Evolutionary conservation across 23 red algal species (phyloP).

Genomic region (Agarophyton chilense): DNA sequence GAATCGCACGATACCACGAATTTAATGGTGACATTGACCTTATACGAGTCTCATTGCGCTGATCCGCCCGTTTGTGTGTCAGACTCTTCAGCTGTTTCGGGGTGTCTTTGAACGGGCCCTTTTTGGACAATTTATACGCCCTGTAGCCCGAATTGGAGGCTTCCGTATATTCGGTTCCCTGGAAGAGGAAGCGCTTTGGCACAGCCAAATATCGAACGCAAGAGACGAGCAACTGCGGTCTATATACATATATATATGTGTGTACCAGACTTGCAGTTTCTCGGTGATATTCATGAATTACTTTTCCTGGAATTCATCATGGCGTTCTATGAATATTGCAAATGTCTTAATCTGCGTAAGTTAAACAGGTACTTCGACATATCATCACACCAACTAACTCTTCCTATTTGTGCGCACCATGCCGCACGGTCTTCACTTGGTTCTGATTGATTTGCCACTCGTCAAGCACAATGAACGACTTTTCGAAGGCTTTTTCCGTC

Average conservation of each 20-base stretch:
- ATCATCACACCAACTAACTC: neutral
- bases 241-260: neutral
- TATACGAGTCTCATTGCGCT: neutral
- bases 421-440: too few species aligned
- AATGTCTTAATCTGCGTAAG: neutral
- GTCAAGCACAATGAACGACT: neutral
- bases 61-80: too few species aligned
- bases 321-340: too few species aligned
- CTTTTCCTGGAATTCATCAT: too few species aligned
- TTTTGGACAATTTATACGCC: neutral
- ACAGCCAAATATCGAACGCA: too few species aligned
- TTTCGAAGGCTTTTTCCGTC: neutral
- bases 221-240: neutral
- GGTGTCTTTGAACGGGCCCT: neutral
- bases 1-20: neutral
- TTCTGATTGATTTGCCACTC: too few species aligned
- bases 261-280: neutral
- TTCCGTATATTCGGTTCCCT: constrained; percentile 16
- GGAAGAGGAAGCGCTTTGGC: too few species aligned
- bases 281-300: neutral
- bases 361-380: neutral
- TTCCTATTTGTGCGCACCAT: neutral
- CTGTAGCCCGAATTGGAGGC: neutral
- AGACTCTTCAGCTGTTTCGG: neutral
- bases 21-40: neutral